Conservation (phyloP, 441 rosid species). For the Populus hybrid region DNA sequence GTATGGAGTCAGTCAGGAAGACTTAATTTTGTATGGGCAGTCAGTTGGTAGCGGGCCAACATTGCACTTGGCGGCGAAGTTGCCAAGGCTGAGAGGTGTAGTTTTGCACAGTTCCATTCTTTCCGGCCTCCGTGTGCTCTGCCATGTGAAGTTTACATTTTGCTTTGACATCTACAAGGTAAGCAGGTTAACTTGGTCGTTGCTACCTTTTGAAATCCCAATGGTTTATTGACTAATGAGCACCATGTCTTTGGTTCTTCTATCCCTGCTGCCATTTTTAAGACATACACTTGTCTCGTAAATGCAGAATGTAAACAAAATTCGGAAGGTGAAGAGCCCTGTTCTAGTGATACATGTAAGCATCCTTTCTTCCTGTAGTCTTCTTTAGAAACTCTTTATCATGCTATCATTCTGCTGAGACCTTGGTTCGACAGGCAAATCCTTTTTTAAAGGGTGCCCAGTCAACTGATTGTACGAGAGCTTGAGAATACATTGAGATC, state of each 20-base stretch:
- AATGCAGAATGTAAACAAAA: conserved; percentile 80
- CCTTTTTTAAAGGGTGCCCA: too few species aligned
- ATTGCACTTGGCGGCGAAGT: conserved; percentile 86
- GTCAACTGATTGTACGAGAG: too few species aligned
- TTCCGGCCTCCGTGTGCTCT: conserved; percentile 96
- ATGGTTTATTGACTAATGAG: background rate
- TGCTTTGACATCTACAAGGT: conserved; percentile 93
- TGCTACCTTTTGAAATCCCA: background rate
- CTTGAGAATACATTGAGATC: too few species aligned
- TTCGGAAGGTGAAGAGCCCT: conserved; percentile 81
- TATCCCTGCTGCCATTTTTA: too few species aligned
- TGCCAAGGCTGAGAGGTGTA: conserved; percentile 93
- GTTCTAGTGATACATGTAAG: conserved; percentile 95
- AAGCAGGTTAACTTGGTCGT: conserved; percentile 8
- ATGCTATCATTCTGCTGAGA: too few species aligned
- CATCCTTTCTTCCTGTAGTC: background rate
- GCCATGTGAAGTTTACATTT: conserved; percentile 83
- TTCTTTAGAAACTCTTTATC: background rate
- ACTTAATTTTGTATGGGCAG: conserved; percentile 57
- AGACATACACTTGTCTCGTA: background rate
- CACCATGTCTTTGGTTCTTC: too few species aligned
- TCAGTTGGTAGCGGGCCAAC: conserved; percentile 63
- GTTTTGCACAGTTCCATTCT: conserved; percentile 97
- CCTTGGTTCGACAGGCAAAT: too few species aligned
- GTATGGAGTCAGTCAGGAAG: conserved; percentile 90